Conservation (phyloP, 2,329 filamentous ascomycete species). For the Xylariaceae sp. region DNA sequence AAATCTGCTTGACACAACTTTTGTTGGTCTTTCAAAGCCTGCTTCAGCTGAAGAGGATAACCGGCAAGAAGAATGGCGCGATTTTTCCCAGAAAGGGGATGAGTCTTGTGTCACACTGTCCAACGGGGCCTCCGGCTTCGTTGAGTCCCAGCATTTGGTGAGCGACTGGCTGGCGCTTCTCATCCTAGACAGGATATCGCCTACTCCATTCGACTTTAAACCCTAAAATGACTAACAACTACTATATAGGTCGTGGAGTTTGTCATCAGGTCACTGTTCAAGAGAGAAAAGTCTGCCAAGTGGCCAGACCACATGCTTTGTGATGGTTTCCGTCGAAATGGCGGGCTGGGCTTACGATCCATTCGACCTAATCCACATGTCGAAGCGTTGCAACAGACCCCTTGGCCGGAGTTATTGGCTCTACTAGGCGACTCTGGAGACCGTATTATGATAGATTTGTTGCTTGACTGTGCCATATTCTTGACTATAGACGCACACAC, state of each 20-base stretch:
- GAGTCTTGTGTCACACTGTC: conserved; percentile 56
- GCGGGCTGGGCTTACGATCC: conserved; percentile 53
- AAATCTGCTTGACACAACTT: conserved; percentile 63
- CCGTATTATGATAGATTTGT: conserved; percentile 70
- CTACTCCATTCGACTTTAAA: background rate
- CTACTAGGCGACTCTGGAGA: conserved; percentile 75
- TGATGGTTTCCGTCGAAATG: conserved; percentile 69
- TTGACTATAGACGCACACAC: conserved; percentile 54
- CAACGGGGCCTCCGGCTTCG: conserved; percentile 40
- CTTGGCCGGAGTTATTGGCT: conserved; percentile 74
- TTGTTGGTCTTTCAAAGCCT: conserved; percentile 57
- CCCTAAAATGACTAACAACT: conserved; percentile 10
- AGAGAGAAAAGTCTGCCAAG: conserved; percentile 45
- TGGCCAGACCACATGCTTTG: conserved; percentile 75
- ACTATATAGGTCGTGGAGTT: conserved; percentile 67
- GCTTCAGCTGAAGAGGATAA: conserved; percentile 32
- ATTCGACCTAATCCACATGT: conserved; percentile 69
- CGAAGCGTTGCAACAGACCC: conserved; percentile 60
- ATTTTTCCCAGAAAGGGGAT: conserved; percentile 62
- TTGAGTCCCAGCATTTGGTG: conserved; percentile 65
- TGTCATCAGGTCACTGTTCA: conserved; percentile 74
- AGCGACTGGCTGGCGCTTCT: conserved; percentile 17
- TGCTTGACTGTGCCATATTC: conserved; percentile 79
- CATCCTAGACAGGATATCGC: background rate
- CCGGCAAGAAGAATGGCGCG: conserved; percentile 54